phyloP scores from a whole-genome alignment of 371 early-diverging fungal genomes.

The Syncephalastrum sp. region DNA sequence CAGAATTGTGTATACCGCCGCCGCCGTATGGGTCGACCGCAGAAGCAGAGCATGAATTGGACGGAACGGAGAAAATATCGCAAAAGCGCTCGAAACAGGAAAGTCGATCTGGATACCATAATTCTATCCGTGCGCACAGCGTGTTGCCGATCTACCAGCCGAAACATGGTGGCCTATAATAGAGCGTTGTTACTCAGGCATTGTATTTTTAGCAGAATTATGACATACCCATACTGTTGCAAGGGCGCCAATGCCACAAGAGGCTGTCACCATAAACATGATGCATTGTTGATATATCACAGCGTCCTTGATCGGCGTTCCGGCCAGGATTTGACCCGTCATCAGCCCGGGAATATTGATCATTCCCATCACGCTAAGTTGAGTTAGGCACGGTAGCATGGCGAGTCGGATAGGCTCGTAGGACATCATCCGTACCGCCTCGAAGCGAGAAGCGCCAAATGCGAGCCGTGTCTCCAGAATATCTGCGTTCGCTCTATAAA shows the following conservation, averaged over 20 bases:
- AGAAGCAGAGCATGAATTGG: too few relatives aligned
- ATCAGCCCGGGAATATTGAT: slow-evolving; percentile 87
- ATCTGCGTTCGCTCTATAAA: not conserved
- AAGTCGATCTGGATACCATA: too few relatives aligned
- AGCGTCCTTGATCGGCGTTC: slow-evolving; percentile 78
- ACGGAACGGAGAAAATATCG: too few relatives aligned
- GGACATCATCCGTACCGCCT: slow-evolving; percentile 74
- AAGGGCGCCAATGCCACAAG: slow-evolving; percentile 65
- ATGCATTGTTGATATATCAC: slow-evolving; percentile 81
- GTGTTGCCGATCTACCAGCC: slow-evolving; percentile 61
- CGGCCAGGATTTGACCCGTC: slow-evolving; percentile 89
- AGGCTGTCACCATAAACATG: slow-evolving; percentile 80
- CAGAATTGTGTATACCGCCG: too few relatives aligned
- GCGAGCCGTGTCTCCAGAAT: slow-evolving; percentile 54
- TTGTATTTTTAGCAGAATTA: not conserved
- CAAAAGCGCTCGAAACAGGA: too few relatives aligned
- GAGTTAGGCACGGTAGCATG: slow-evolving; percentile 81
- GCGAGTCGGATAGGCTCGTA: slow-evolving; percentile 73
- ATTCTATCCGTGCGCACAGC: slow-evolving; percentile 14
- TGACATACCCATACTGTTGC: slow-evolving; percentile 56
- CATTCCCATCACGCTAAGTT: slow-evolving; percentile 83
- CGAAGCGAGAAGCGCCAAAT: slow-evolving; percentile 86
- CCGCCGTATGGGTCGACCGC: too few relatives aligned
- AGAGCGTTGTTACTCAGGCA: not conserved
- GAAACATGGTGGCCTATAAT: slow-evolving; percentile 49